phyloP scores from a whole-genome alignment of 2,329 filamentous ascomycete species.

The Didymella exigua region DNA sequence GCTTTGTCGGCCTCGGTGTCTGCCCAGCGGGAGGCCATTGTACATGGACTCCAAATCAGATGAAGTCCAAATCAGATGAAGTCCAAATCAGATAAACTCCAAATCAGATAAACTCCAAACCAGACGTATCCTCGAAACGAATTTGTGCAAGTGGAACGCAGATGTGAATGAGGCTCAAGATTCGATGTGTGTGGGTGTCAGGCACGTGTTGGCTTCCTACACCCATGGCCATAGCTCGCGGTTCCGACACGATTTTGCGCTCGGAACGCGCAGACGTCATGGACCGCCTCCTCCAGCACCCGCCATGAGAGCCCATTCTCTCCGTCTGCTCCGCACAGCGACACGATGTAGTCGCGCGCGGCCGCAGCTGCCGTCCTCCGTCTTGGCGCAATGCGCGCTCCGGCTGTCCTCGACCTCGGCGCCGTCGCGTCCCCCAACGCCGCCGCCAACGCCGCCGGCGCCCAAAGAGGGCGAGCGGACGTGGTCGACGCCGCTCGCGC shows the following conservation, averaged over 20 bases:
- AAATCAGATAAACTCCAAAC: not conserved
- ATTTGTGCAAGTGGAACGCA: not conserved
- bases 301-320: slow-evolving; percentile 41
- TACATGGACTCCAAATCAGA: not conserved
- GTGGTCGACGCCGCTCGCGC: slow-evolving; percentile 93
- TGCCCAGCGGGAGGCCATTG: slow-evolving; percentile 79
- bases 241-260: slow-evolving; percentile 37
- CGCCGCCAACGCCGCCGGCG: slow-evolving; percentile 20
- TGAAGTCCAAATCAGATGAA: not conserved
- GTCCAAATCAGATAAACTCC: not conserved
- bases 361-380: slow-evolving; percentile 8
- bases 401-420: slow-evolving; percentile 46
- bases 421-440: slow-evolving; percentile 21
- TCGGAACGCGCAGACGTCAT: slow-evolving; percentile 39
- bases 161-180: not conserved
- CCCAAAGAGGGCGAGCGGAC: slow-evolving; percentile 51
- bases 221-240: slow-evolving; percentile 42
- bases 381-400: slow-evolving; percentile 26
- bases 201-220: slow-evolving; percentile 1
- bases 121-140: not conserved
- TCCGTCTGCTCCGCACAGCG: slow-evolving; percentile 32
- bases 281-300: slow-evolving; percentile 27
- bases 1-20: slow-evolving; percentile 81
- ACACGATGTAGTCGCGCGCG: slow-evolving; percentile 24
- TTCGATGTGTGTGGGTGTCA: not conserved